Base-by-base conservation (phyloP, 257 asterid genomes). In the Solanum rostratum region DNA sequence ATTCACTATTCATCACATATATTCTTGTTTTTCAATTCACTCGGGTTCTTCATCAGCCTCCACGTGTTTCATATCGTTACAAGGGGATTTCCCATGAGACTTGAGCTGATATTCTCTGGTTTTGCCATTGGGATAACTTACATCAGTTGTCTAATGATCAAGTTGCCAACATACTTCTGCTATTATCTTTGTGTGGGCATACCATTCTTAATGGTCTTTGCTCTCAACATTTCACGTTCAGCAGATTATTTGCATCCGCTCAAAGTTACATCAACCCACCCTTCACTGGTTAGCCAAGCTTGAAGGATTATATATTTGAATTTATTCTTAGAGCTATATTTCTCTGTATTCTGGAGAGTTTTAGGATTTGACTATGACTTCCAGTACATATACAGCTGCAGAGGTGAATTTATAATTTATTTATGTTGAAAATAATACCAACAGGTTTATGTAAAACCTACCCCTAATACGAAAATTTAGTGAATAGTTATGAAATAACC, bases 31-130 rank as follows among this genome's bases (percentile, higher is more conserved):
- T 37, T 87, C 85, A 91, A 92, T 83, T 91, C 96, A 0, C 19
- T 89, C 11, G 93, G 94, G 0, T 91, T 92, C 86, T 91, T 73
- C 7, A 88, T 87, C 89, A 84, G 92, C 4, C 82, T 89, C 41
- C 91, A 89, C 68, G 86, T 92, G 90, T 84, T 91, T 80, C 12
- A 81, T 41, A 46, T 87, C 33, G 89, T 90, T 24, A 87, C 92
- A 0, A 8, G 2, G 13, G 92, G 84, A 24, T 87, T 90, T 54
- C 92, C 93, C 19, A 20, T 91, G 78, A 82, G 84, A 81, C 57
- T 90, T 19, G 94, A 91, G 84, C 85, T 90, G 3, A 66, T 87
- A 50, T 84, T 91, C 16, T 86, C 87, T 2, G 82, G 89, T 10
- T 0, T 13, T 27, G 93, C 92, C 14, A 68, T 92, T 27, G n/a